Evolutionary conservation across 495 filamentous ascomycete genomes (phyloP), one percentile per base, ranked within the genome.

Genomic region (Penicillium samsonianum): DNA sequence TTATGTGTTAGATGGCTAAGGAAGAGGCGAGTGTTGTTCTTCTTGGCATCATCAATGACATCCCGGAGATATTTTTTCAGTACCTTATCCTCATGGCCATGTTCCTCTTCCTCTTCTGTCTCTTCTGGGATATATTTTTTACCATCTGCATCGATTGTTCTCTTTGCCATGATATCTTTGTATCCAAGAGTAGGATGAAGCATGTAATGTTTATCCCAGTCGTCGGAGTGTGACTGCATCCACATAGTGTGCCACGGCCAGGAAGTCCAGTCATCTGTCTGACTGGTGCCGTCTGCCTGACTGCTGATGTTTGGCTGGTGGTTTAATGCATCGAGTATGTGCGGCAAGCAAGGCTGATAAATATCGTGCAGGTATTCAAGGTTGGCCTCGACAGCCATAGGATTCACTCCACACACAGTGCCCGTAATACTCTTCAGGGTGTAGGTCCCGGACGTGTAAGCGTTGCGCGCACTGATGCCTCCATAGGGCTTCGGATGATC

Each of bases 351-450:
- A 3, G 75, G 75, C 56, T 78, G 75, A 51, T 78, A 78, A 26
- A 74, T 73, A 40, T 74, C 68, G 37, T 71, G 59, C 40, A 56
- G 48, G 26, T 69, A 68, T 53, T 76, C 73, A 23, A 62, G 61
- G 44, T 69, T 65, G 47, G 70, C 70, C 35, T 73, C 66, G 28
- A 67, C 73, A 42, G 67, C 66, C 11, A 76, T 61, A 4, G 73
- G 71, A 59, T 68, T 68, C 38, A 78, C 68, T 6, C 78, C 78
- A 44, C 79, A 82, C 19, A 79, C 60, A 16, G 73, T 77, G 3
- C 75, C 78, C 1, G 72, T 61, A 7, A 80, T 45, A 55, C 73
- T 78, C 59, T 82, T 82, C 20, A 80, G 59, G 2, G 79, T 80
- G 52, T 78, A 80, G 19, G 76, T 80, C 16, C 75, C 74, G 6